Evolutionary conservation across 345 rosid genomes (phyloP).

Genomic region (Dovyalis caffra): DNA sequence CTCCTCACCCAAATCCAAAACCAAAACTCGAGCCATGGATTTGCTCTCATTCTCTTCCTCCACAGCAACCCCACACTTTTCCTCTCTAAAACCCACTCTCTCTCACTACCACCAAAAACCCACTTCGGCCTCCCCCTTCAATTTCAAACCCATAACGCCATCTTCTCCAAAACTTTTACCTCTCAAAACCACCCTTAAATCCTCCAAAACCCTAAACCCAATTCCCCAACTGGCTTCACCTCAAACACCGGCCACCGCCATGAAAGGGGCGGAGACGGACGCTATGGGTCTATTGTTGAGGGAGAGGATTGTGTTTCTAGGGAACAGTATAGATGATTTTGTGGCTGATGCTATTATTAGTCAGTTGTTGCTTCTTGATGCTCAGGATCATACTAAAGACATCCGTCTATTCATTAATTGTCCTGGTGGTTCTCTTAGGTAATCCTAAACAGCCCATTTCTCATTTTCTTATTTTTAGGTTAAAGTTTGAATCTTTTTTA

Average conservation of each 20-base stretch:
- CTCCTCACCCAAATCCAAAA: not conserved
- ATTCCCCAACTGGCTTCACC: conserved; percentile 25
- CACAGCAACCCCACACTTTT: conserved; percentile 34
- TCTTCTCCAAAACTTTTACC: conserved; percentile 28
- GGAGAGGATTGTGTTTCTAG: conserved; percentile 85
- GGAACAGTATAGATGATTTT: conserved; percentile 71
- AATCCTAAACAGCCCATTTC: not conserved
- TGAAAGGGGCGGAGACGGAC: conserved; percentile 72
- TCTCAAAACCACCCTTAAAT: conserved; percentile 26
- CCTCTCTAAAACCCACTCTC: conserved; percentile 25
- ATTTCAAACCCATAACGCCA: conserved; percentile 2
- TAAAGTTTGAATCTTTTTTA: not conserved
- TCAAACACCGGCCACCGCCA: conserved; percentile 65
- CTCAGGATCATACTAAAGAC: conserved; percentile 85
- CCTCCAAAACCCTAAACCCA: conserved; percentile 35
- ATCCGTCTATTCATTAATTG: conserved; percentile 85
- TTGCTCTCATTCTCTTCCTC: conserved; percentile 45
- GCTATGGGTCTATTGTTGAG: conserved; percentile 81
- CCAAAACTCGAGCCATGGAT: conserved; percentile 35
- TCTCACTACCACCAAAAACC: not conserved
- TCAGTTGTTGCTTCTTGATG: conserved; percentile 82
- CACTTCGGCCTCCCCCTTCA: conserved; percentile 12
- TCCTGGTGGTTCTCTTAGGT: conserved; percentile 95
- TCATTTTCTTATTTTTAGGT: not conserved
- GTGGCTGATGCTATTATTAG: conserved; percentile 86